Base-by-base conservation (phyloP, 345 rosid genomes). In the Mercurialis annua region DNA sequence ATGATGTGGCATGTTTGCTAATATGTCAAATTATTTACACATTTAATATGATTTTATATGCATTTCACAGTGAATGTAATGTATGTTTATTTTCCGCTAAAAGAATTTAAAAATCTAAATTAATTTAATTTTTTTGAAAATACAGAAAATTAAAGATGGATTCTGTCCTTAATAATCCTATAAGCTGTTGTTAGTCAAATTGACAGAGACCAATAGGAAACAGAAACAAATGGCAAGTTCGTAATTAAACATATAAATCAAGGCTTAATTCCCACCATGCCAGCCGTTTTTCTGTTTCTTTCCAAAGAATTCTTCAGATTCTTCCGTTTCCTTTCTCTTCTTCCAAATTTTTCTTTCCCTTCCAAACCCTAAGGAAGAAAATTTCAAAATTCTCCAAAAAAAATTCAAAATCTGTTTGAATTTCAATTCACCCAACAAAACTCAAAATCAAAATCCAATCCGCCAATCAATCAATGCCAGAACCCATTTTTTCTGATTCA, bases 221-320 rank as follows among this genome's bases (percentile, higher is more conserved):
- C n/a, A n/a, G n/a, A 61, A 43, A 4, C 2, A 65, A 65, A 16
- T 26, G 61, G 61, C 20, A 66, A 23, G 26, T 26, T 2, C 24
- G 61, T 66, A 54, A 40, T 7, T 40, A 50, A 0, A 33, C 6
- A 0, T 4, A 8, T 0, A 54, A 20, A n/a, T 1, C 10, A 9
- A 46, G 27, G 51, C 49, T 21, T 11, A 21, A 26, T 43, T 24
- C 1, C 1, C 2, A 5, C 49, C 1, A 26, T 4, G 24, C 17
- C 36, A 53, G 52, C 70, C 38, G 72, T 50, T 51, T 47, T 59
- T 59, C 72, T 59, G 57, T 68, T 47, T 69, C 4, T 24, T 58
- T 36, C 15, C n/a, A 31, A 56, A 5, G 56, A n/a, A n/a, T n/a
- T n/a, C 17, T 30, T 57, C 21, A 2, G 14, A 15, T 52, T 18